A percentile compares a stretch with the other conserved stretches of the same genome.
Conservation (phyloP, 2,329 filamentous ascomycete species). For the Penicillium aurantiogriseum region DNA sequence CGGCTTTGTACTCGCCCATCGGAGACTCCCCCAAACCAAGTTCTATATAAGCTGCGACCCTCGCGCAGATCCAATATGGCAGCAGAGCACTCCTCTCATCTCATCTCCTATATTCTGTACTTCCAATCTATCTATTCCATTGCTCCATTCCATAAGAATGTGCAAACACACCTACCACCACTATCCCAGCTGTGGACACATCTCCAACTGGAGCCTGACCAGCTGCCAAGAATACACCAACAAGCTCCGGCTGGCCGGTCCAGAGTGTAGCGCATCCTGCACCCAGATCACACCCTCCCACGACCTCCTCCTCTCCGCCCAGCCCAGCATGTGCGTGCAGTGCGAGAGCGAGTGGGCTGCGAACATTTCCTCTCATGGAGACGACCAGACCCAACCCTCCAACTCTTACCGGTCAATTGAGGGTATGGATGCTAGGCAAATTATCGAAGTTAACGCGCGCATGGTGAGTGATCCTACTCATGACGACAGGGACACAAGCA, state of each 20-base stretch:
- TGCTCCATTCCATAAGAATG: conserved; percentile 14
- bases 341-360: conserved; percentile 13
- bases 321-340: conserved; percentile 12
- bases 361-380: not conserved
- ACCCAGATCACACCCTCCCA: conserved; percentile 9
- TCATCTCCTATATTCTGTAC: not conserved
- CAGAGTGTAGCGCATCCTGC: conserved; percentile 3
- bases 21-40: not conserved
- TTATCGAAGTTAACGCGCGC: conserved; percentile 6
- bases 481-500: not conserved
- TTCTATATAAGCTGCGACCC: not conserved
- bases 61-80: not conserved
- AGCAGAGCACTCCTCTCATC: not conserved
- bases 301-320: conserved; percentile 6
- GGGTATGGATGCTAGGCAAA: not conserved
- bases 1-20: not conserved
- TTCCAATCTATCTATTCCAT: not conserved
- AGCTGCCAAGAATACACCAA: conserved; percentile 25
- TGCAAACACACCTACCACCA: conserved; percentile 30
- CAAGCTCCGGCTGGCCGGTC: conserved; percentile 12
- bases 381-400: not conserved
- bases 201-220: conserved; percentile 26
- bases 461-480: conserved; percentile 1
- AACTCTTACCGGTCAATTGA: conserved; percentile 1
- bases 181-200: conserved; percentile 29